A percentile compares a stretch with the other conserved stretches of the same genome.
Evolutionary conservation across 768 basidiomycete genomes (phyloP).

Genomic region (Boletus rex-veris): DNA sequence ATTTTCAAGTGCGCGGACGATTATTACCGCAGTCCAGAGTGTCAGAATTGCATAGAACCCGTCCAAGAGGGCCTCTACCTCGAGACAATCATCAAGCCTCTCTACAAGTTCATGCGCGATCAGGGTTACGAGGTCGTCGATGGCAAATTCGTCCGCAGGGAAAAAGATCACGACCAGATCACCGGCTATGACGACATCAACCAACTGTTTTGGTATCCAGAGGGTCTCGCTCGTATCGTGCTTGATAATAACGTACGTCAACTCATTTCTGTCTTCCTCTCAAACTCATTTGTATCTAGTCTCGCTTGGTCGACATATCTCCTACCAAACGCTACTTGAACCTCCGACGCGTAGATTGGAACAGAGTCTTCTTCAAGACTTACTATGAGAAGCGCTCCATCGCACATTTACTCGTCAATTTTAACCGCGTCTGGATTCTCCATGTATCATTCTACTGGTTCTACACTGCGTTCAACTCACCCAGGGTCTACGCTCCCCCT

Average conservation of each 20-base stretch:
- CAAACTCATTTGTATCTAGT: conserved; percentile 41
- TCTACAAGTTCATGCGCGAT: conserved; percentile 95
- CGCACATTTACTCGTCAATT: conserved; percentile 94
- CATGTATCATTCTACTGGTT: conserved; percentile 94
- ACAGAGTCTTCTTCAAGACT: conserved; percentile 96
- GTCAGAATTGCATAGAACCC: conserved; percentile 90
- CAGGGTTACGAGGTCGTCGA: conserved; percentile 96
- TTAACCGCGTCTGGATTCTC: conserved; percentile 98
- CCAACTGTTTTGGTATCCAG: conserved; percentile 99
- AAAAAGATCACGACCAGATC: conserved; percentile 92
- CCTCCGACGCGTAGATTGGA: conserved; percentile 91
- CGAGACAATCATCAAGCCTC: conserved; percentile 84
- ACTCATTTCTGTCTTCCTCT: not conserved
- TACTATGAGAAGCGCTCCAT: conserved; percentile 95
- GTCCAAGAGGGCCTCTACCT: conserved; percentile 95
- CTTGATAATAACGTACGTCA: conserved; percentile 75
- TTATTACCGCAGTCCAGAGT: conserved; percentile 97
- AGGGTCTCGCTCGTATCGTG: conserved; percentile 91
- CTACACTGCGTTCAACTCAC: conserved; percentile 97
- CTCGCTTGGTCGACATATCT: conserved; percentile 86
- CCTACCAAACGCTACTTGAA: conserved; percentile 93
- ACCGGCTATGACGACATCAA: conserved; percentile 99
- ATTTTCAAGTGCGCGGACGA: conserved; percentile 99
- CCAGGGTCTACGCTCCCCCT: conserved; percentile 79
- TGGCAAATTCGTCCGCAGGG: conserved; percentile 90